Evolutionary conservation across 257 asterid species (phyloP).

Genomic region (Capsicum chinense): DNA sequence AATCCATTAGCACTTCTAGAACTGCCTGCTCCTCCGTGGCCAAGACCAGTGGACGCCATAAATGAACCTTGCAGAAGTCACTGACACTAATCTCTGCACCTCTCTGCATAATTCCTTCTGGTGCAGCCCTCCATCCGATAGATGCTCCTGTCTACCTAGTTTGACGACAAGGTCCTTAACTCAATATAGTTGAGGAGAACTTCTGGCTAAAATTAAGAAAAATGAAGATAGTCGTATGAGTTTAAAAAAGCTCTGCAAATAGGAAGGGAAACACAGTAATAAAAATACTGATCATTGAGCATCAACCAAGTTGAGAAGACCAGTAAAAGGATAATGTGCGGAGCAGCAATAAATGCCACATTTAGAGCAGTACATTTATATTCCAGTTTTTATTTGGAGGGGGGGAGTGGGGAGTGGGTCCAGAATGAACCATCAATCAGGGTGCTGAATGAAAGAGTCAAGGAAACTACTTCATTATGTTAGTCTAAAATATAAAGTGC

Average conservation of each 20-base stretch:
- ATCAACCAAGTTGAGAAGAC: conserved; percentile 5
- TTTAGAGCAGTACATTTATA: not conserved
- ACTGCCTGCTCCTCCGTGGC: conserved; percentile 56
- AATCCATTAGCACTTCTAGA: conserved; percentile 54
- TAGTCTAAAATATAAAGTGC: not conserved
- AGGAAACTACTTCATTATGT: not conserved
- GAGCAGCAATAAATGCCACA: not conserved
- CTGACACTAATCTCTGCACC: conserved; percentile 33
- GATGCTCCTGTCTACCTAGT: conserved; percentile 52
- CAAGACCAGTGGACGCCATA: conserved; percentile 54
- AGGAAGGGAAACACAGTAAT: not conserved
- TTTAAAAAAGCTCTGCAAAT: not conserved
- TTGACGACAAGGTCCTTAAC: conserved; percentile 31
- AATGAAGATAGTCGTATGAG: conserved; percentile 13
- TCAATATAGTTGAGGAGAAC: conserved; percentile 23
- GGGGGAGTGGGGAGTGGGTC: not conserved
- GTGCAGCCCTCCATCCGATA: conserved; percentile 45
- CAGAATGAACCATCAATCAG: not conserved
- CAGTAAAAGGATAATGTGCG: not conserved
- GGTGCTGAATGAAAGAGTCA: not conserved
- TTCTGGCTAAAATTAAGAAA: not conserved
- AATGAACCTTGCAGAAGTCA: conserved; percentile 26
- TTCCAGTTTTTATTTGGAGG: not conserved
- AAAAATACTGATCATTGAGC: conserved; percentile 17
- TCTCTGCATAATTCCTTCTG: conserved; percentile 35